A percentile compares a stretch with the other conserved stretches of the same genome.
Conservation (phyloP, 257 asterid genomes). For the Solanum arcanum region DNA sequence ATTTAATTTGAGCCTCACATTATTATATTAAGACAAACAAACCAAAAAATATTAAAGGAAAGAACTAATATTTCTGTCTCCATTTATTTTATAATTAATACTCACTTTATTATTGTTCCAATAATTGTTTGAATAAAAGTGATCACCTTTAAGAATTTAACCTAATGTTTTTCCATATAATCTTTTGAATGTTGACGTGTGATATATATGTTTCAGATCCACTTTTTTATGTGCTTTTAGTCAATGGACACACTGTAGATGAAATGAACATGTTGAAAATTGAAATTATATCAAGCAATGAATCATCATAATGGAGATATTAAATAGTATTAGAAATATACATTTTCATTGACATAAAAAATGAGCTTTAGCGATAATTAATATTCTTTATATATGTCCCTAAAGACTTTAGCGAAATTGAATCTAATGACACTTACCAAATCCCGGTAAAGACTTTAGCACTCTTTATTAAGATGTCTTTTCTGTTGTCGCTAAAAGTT, state of each 20-base stretch:
- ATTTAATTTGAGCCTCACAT: neutral
- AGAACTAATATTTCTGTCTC: neutral
- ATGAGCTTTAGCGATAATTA: no score
- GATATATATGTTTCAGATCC: neutral
- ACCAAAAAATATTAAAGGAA: neutral
- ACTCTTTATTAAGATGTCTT: no score
- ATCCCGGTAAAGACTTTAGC: no score
- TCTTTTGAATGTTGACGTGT: neutral
- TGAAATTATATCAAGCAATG: neutral
- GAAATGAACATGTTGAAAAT: neutral
- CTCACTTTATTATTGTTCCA: neutral
- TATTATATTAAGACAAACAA: neutral
- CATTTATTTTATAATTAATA: neutral
- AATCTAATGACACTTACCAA: no score
- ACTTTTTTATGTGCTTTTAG: neutral
- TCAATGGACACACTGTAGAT: neutral
- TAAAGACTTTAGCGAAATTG: no score
- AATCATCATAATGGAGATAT: neutral
- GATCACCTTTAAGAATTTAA: neutral
- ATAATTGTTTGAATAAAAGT: neutral
- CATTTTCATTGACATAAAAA: neutral
- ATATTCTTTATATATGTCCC: no score
- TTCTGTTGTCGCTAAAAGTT: no score
- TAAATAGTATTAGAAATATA: neutral
- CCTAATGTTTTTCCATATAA: neutral